Conservation (phyloP, 345 rosid genomes). For the Sapria himalayana region DNA sequence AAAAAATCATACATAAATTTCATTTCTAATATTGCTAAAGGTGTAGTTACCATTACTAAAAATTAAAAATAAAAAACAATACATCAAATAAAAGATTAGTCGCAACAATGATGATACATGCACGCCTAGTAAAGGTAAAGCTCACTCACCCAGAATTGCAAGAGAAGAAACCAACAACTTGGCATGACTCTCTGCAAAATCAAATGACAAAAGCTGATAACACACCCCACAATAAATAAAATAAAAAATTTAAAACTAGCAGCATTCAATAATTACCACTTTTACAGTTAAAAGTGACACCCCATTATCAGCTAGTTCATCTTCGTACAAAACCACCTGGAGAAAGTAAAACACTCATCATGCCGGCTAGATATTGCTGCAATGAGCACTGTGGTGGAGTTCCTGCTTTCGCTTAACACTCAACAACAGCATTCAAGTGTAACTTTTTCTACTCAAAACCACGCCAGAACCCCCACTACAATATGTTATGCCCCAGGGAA, state of each 20-base stretch:
- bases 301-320: conserved; percentile 89
- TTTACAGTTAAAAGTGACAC: conserved; percentile 76
- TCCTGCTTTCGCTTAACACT: too few species aligned
- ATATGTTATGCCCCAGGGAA: too few species aligned
- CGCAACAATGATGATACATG: background rate
- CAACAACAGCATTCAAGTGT: too few species aligned
- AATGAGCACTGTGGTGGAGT: too few species aligned
- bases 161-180: conserved; percentile 86
- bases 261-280: conserved; percentile 43
- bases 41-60: background rate
- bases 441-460: too few species aligned
- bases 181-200: conserved; percentile 81
- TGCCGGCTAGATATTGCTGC: too few species aligned
- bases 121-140: conserved; percentile 3
- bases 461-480: too few species aligned
- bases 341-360: conserved; percentile 10
- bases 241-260: background rate
- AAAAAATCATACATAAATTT: background rate
- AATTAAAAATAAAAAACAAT: background rate
- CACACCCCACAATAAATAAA: conserved; percentile 5
- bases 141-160: conserved; percentile 81
- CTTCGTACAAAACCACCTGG: conserved; percentile 90
- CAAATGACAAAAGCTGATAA: conserved; percentile 6
- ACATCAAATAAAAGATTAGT: background rate
- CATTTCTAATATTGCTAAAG: background rate